phyloP scores from a whole-genome alignment of 306 rosid species.

The Nissolia schottii region DNA sequence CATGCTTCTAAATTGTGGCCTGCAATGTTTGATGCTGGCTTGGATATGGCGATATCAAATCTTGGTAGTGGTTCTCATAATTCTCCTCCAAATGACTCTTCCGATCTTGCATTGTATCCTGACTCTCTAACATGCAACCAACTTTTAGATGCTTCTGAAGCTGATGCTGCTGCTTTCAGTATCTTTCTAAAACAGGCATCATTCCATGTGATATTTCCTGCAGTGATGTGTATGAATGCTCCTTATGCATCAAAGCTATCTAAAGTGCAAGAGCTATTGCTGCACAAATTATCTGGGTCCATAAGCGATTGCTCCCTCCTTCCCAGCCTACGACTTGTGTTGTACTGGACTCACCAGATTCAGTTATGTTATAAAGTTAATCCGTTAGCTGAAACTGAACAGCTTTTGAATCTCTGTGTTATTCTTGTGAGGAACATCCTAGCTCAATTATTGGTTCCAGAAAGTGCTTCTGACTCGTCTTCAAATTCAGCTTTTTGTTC shows the following conservation, averaged over 20 bases:
- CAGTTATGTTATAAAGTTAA: conserved; percentile 39
- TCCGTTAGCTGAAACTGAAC: conserved; percentile 40
- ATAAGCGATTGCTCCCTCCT: conserved; percentile 33
- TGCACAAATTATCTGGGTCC: conserved; percentile 49
- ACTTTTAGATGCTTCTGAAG: conserved; percentile 35
- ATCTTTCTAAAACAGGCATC: conserved; percentile 63
- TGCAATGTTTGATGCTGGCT: conserved; percentile 40
- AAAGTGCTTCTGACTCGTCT: conserved; percentile 28
- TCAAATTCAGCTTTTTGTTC: conserved; percentile 24
- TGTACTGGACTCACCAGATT: conserved; percentile 70
- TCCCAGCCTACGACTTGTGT: conserved; percentile 54
- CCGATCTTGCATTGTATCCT: conserved; percentile 15
- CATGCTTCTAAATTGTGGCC: conserved; percentile 64
- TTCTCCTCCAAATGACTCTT: conserved; percentile 21
- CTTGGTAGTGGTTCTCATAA: conserved; percentile 16
- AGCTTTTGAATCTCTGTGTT: conserved; percentile 57
- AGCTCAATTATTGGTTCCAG: conserved; percentile 38
- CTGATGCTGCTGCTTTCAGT: conserved; percentile 52
- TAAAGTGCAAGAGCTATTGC: conserved; percentile 54
- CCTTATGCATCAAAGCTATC: conserved; percentile 34
- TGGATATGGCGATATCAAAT: conserved; percentile 49
- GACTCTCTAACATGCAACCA: conserved; percentile 24
- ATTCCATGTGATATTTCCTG: conserved; percentile 74
- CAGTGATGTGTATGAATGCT: conserved; percentile 54
- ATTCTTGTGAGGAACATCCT: conserved; percentile 43